Base-by-base conservation (phyloP, 179 eudicot genomes). In the Patellifolia procumbens region DNA sequence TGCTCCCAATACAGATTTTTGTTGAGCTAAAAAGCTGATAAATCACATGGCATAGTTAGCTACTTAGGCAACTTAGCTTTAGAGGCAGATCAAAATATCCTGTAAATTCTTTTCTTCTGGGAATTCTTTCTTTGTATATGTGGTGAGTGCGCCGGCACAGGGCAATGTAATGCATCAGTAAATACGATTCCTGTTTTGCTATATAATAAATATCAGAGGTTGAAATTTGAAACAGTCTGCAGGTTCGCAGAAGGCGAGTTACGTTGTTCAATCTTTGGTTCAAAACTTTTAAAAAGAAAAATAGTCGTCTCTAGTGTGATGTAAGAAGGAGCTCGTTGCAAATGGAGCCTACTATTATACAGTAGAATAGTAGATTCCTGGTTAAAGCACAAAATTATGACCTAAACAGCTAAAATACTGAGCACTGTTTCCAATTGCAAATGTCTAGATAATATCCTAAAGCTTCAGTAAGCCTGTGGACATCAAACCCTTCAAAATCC, bases 121-220 rank as follows among this genome's bases (percentile, higher is more conserved):
- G 15, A 60, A 60, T 43, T 7, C 0, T 60, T 63, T 46, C 60
- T 10, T 62, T 74, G 77, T 74, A 62, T 46, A 74, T 63, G 32
- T 48, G 20, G 9, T 39, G 45, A 39, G 9, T 39, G 9, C 9
- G 9, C 45, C 45, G 11, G 45, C 45, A n/a, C 45, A 1, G 9
- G 45, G 6, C 45, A 39, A 39, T 3, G 9, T 39, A n/a, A 39
- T 39, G 45, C 45, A 39, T 39, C 45, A 39, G 1, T 39, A 10
- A 39, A 10, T 52, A 24, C 15, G 55, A 26, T 17, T 28, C 9
- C 13, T 17, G 13, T 70, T 28, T 59, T 29, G 53, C 24, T 61
- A 59, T 62, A 45, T 45, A 39, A 16, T 43, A 68, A 59, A 39
- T 8, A 5, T 59, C 19, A 17, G 10, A 43, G 6, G 28, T 3